phyloP scores from a whole-genome alignment of 768 basidiomycete genomes.

The Tulasnella sp. region DNA sequence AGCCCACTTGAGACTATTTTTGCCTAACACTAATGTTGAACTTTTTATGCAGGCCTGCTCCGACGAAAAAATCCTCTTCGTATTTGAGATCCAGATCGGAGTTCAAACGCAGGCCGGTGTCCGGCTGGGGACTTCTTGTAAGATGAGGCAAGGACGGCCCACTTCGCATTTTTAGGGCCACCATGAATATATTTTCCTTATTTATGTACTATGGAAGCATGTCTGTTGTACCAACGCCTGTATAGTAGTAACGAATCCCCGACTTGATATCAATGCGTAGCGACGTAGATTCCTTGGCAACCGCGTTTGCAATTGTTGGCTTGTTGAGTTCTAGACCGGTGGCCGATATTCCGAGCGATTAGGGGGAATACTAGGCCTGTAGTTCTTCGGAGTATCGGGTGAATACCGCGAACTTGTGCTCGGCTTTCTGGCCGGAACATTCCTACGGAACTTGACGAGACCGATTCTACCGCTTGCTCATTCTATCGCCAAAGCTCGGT shows the following conservation, averaged over 20 bases:
- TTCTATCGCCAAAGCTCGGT: background rate
- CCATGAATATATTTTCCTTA: background rate
- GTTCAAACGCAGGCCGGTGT: background rate
- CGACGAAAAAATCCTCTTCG: background rate
- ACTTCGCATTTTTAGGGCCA: background rate
- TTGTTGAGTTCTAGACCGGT: background rate
- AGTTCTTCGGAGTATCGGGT: background rate
- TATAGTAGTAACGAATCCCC: background rate
- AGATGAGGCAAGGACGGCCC: background rate
- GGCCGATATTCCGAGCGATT: background rate
- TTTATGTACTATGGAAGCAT: background rate
- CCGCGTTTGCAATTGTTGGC: background rate
- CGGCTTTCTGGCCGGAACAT: background rate
- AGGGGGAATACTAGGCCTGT: background rate
- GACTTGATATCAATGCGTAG: background rate
- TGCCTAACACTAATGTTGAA: background rate
- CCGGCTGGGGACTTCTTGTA: background rate
- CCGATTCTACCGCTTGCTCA: background rate
- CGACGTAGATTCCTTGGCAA: background rate
- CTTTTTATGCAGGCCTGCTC: background rate
- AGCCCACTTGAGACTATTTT: background rate
- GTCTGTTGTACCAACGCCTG: background rate
- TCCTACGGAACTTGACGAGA: background rate
- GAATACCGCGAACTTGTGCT: background rate
- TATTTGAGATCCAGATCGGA: background rate